phyloP scores from a whole-genome alignment of 495 filamentous ascomycete species.

The Aspergillus ostianus region DNA sequence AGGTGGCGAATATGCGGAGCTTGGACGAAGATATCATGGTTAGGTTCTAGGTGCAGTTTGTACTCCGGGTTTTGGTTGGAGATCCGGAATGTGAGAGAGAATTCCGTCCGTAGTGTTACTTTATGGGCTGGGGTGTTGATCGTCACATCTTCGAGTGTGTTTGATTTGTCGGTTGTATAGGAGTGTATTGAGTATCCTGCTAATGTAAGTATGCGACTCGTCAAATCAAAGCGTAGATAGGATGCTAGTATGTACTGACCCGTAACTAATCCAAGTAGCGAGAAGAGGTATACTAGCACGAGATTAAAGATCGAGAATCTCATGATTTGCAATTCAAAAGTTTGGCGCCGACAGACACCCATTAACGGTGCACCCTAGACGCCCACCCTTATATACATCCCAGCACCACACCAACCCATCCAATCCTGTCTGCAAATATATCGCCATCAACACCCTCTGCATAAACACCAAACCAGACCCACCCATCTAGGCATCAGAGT shows the following conservation, averaged over 20 bases:
- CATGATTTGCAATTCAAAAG: not conserved
- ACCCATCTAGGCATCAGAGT: conserved; percentile 8
- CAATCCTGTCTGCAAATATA: not conserved
- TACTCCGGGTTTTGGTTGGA: not conserved
- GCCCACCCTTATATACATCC: not conserved
- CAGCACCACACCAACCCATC: not conserved
- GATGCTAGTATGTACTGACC: too few relatives aligned
- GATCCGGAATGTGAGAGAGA: conserved; percentile 11
- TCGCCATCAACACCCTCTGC: not conserved
- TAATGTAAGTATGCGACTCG: not conserved
- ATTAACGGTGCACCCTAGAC: not conserved
- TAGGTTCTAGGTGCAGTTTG: conserved; percentile 9
- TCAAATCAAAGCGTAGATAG: not conserved
- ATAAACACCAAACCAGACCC: not conserved
- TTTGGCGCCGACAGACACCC: too few relatives aligned
- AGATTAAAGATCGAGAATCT: not conserved
- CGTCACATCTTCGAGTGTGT: not conserved
- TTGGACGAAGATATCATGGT: conserved; percentile 12
- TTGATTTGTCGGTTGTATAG: not conserved
- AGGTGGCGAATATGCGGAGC: conserved; percentile 12
- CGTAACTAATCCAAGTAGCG: not conserved
- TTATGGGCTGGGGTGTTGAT: conserved; percentile 9
- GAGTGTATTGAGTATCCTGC: conserved; percentile 15
- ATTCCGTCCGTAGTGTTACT: not conserved
- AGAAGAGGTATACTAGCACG: not conserved